These are phyloP conservation scores for Eimeria praecox DNA, from an alignment of 169 alveolate genomes.

Conservation along the genomic window DNA sequence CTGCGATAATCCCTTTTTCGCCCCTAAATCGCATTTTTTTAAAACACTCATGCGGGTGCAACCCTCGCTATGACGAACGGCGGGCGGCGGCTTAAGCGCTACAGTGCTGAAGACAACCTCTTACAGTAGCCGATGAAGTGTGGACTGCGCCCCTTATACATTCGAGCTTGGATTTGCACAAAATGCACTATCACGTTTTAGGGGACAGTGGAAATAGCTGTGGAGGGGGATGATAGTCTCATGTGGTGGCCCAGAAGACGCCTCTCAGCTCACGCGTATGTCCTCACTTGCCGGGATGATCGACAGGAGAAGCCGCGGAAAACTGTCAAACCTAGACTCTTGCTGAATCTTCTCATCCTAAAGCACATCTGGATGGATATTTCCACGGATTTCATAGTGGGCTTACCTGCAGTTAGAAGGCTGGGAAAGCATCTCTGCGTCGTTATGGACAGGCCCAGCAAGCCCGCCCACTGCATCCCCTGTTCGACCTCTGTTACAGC, in stretches of 20 bases:
- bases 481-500: neutral
- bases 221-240: no score
- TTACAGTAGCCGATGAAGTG: neutral
- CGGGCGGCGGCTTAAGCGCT: neutral
- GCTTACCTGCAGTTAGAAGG: neutral
- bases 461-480: neutral
- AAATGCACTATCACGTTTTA: no score
- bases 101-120: neutral
- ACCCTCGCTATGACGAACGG: no score
- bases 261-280: no score
- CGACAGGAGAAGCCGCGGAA: neutral
- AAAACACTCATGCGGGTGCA: no score
- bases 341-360: neutral
- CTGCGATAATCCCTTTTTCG: no score
- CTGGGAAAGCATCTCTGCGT: neutral
- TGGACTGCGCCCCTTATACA: no score
- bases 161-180: no score
- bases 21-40: no score
- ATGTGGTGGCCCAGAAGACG: neutral
- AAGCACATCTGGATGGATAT: neutral
- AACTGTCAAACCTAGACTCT: neutral
- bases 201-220: no score
- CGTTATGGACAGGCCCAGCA: neutral
- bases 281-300: neutral
- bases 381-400: neutral